Evolutionary conservation across 371 early-diverging fungal genomes (phyloP).

Genomic region (Amoeboradix gromovi): DNA sequence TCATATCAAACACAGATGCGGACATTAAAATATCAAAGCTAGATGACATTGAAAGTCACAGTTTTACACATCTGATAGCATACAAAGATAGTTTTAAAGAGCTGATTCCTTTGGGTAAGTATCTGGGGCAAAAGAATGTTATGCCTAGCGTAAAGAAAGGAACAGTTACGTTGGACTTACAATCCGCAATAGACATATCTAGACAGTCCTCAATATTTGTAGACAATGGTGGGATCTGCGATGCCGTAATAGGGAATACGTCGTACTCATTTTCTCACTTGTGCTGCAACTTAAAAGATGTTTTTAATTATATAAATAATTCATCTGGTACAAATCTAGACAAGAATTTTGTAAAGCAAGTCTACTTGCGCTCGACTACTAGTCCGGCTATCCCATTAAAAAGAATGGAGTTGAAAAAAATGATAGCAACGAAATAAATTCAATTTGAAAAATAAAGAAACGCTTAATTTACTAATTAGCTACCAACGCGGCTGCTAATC

Average conservation of each 20-base stretch:
- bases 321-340: background rate
- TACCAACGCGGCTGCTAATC: too few relatives aligned
- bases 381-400: background rate
- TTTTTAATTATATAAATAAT: background rate
- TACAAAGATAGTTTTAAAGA: background rate
- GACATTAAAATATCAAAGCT: background rate
- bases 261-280: background rate
- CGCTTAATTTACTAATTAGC: too few relatives aligned
- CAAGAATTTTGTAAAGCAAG: background rate
- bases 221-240: background rate
- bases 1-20: background rate
- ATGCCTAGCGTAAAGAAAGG: background rate
- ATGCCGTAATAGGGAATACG: background rate
- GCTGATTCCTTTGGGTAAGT: background rate
- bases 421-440: background rate
- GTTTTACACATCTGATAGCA: background rate
- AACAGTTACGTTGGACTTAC: background rate
- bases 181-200: background rate
- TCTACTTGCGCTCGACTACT: background rate
- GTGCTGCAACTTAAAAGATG: background rate
- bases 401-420: background rate
- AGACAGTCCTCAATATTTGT: background rate
- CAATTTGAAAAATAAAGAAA: too few relatives aligned
- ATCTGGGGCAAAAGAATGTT: background rate
- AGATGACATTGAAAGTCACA: background rate